Base-by-base conservation (phyloP, 306 rosid genomes). In the Heteromeles arbutifolia region DNA sequence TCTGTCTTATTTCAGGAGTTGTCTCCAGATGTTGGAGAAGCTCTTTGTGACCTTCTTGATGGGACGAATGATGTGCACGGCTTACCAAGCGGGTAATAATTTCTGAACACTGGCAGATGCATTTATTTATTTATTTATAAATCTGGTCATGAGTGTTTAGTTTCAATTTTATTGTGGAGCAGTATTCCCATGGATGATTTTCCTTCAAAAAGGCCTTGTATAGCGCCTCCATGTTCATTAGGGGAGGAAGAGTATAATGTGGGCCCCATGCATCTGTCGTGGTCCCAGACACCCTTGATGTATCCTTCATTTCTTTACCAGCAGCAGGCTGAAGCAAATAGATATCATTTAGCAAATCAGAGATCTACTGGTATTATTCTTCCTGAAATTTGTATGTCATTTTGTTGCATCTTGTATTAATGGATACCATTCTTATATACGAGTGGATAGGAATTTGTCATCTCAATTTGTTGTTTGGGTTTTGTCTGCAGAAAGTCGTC, bases 11-110 rank as follows among this genome's bases (percentile, higher is more conserved):
- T 75, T 74, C 85, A 91, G 94, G 97, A 91, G 86, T 87, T 91
- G 72, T 80, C 97, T 79, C 81, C 84, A 74, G 92, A 89, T 74
- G 70, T 91, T 82, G 97, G 97, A 57, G 89, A 81, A 84, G 91
- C 92, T 44, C 97, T 91, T 34, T 89, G 97, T 74, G 92, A 87
- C 69, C 97, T 89, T 77, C 92, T 91, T 83, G 89, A 89, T 81
- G 84, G 82, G 79, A 79, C 80, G 70, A 74, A 79, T 77, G 79
- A 78, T 66, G 57, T 31, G 53, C 85, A 79, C 72, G 78, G 77
- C 74, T 75, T 31, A 13, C 73, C 69, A 64, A 81, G 58, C 32
- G 83, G 96, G 96, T 90, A 86, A 77, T 59, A 44, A 63, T 48
- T 70, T 59, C 76, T 43, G 21, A 73, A 71, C 43, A 64, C 73